Base-by-base conservation (phyloP, 2,329 filamentous ascomycete species). In the Aspergillus neotritici region DNA sequence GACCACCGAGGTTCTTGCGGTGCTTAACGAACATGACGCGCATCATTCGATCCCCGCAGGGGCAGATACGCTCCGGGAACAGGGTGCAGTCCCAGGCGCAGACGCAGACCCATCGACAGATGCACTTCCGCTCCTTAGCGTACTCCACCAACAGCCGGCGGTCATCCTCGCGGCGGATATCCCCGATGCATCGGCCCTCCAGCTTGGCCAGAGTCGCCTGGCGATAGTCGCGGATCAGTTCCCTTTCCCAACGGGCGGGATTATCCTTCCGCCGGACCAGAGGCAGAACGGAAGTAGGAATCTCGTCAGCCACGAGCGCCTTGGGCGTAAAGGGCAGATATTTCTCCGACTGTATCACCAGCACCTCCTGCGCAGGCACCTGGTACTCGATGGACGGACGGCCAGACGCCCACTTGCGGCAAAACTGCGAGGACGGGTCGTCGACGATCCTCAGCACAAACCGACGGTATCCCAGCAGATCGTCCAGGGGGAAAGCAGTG, bases 31-130 rank as follows among this genome's bases (percentile, higher is more conserved):
- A 48, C 43, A 62, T 50, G 30, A 64, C 50, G 28, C 60, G 61
- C 34, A 66, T 44, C 48, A 63, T 55, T 17, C 64, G 57, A 35
- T 60, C 58, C 5, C 62, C 57, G 44, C 67, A 70, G 21, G 64
- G 65, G 31, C 67, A 70, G 9, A 31, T 34, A 9, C 52, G 54
- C 39, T 59, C 51, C 5, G 56, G 55, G 6, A 60, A 48, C 14
- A 49, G 17, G 1, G 65, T 68, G 37, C 67, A 70, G 11, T 56
- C 53, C 14, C 30, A 37, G 12, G 65, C 52, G 41, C 67, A 70
- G 14, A 39, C 47, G 40, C 67, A 69, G 36, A 50, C 39, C 1
- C 54, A 49, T 11, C 50, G 46, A 46, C 67, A 70, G 34, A 68
- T 58, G 41, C 67, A 70, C 30, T 63, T 66, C 32, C 51, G 51